Evolutionary conservation across 1,139 yeast genomes (phyloP).

Genomic region (Nakaseomyces sp.): DNA sequence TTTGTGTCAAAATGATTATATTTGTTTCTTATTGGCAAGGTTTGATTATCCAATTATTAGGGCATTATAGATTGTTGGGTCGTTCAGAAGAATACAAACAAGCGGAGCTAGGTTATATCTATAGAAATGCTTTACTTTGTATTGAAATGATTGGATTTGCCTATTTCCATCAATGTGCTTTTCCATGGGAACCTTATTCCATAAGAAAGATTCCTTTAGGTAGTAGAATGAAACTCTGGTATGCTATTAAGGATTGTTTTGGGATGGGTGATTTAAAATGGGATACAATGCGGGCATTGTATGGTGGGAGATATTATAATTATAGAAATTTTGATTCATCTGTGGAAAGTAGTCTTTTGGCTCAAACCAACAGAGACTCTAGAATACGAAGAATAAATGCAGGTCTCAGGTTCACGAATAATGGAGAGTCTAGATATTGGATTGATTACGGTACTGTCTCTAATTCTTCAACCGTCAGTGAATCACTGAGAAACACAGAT

Average conservation of each 20-base stretch:
- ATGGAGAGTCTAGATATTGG: conserved; percentile 84
- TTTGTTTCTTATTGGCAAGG: conserved; percentile 99
- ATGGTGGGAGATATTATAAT: conserved; percentile 57
- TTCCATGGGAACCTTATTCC: conserved; percentile 67
- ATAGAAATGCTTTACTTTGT: conserved; percentile 75
- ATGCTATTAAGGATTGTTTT: conserved; percentile 68
- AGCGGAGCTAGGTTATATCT: conserved; percentile 39
- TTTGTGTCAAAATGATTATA: conserved; percentile 85
- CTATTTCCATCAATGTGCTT: conserved; percentile 78
- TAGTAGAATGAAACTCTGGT: conserved; percentile 50
- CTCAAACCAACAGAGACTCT: conserved; percentile 40
- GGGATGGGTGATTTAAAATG: conserved; percentile 66
- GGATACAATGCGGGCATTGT: conserved; percentile 69
- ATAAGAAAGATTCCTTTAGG: conserved; percentile 51
- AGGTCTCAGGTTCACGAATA: conserved; percentile 72
- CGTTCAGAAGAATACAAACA: conserved; percentile 26
- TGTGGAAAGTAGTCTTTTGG: not conserved
- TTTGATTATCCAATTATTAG: conserved; percentile 53
- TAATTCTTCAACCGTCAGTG: conserved; percentile 6
- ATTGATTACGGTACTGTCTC: conserved; percentile 31
- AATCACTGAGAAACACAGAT: conserved; percentile 7
- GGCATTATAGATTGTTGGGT: conserved; percentile 44
- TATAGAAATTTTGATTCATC: conserved; percentile 65
- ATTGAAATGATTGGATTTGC: conserved; percentile 83
- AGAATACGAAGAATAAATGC: conserved; percentile 67